phyloP scores from a whole-genome alignment of 2,329 filamentous ascomycete species.

The Boeremia exigua region DNA sequence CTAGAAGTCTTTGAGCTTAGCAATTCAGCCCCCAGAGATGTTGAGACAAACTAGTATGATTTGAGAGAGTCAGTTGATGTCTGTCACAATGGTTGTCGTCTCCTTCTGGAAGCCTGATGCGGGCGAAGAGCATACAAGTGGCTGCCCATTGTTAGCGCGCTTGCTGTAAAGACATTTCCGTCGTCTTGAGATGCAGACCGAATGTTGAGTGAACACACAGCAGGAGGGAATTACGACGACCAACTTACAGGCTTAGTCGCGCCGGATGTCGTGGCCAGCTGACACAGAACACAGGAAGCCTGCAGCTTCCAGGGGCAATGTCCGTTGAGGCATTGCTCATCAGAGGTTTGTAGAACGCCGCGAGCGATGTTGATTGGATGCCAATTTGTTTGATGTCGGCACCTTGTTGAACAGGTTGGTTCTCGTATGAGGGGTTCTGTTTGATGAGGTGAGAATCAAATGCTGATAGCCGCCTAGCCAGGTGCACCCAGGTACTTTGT shows the following conservation, averaged over 20 bases:
- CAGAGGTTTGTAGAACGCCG: conserved; percentile 2
- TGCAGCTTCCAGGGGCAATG: conserved; percentile 39
- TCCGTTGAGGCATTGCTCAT: not conserved
- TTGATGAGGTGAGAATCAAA: conserved; percentile 20
- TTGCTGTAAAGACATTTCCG: conserved; percentile 10
- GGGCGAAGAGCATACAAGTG: not conserved
- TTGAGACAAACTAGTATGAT: conserved; percentile 2
- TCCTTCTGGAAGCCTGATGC: conserved; percentile 7
- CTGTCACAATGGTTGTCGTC: not conserved
- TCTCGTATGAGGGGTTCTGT: conserved; percentile 17
- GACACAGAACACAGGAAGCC: conserved; percentile 41
- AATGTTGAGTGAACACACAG: conserved; percentile 19
- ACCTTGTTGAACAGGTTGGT: conserved; percentile 29
- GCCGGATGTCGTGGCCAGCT: conserved; percentile 39
- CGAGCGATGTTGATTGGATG: conserved; percentile 27
- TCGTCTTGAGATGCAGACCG: conserved; percentile 16
- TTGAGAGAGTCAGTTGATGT: conserved; percentile 5
- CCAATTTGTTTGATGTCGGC: conserved; percentile 8
- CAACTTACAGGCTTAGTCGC: conserved; percentile 27
- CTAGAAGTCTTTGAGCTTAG: not conserved
- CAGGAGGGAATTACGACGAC: conserved; percentile 32
- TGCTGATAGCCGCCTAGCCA: conserved; percentile 14
- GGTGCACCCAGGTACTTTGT: conserved; percentile 20
- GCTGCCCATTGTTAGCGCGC: conserved; percentile 15
- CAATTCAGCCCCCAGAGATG: not conserved